Base-by-base conservation (phyloP, 768 basidiomycete genomes). In the Termitomyces sp. region DNA sequence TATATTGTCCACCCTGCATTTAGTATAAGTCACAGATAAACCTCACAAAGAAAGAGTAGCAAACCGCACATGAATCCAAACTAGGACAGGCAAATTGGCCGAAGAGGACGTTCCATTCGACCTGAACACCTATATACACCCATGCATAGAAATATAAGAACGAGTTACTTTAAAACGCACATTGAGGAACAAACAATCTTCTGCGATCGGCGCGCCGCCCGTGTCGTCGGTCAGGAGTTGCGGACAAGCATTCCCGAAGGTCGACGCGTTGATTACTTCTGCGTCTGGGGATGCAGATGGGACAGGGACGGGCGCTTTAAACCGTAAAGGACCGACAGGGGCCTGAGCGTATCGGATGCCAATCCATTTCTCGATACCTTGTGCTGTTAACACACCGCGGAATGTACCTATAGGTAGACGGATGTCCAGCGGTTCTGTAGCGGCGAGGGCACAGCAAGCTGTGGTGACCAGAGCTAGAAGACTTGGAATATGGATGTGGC, bases 111-210 rank as follows among this genome's bases (percentile, higher is more conserved):
- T 67, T 22, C 66, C 65, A 32, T 63, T 55, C 1, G 75, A 73
- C 41, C 74, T 69, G 56, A 65, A 77, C 34, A 77, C 66, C 77
- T 78, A 42, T 3, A n/a, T 16, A 14, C n/a, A n/a, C 13, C 3
- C 14, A 9, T 16, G 36, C 4, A n/a, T 39, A 20, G 37, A n/a
- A 39, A 7, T 8, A n/a, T 41, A n/a, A 41, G 39, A 20, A 41
- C n/a, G 8, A 10, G 29, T 29, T 6, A 29, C 6, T 10, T n/a
- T 0, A 1, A 18, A 9, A 22, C 20, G 5, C 51, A 78, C 84
- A 59, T 85, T 84, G 46, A 85, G 67, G 43, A 69, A 72, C n/a
- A 86, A 64, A 57, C 84, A 86, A 55, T 84, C 78, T 64, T 86
- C 84, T 7, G 70, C 71, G 5, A 77, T 70, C 1, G 75, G 71